Percentiles rank a stretch among this genome's conserved stretches.
phyloP scores from a whole-genome alignment of 2,329 filamentous ascomycete genomes.

The Colletotrichum chlorophyti region DNA sequence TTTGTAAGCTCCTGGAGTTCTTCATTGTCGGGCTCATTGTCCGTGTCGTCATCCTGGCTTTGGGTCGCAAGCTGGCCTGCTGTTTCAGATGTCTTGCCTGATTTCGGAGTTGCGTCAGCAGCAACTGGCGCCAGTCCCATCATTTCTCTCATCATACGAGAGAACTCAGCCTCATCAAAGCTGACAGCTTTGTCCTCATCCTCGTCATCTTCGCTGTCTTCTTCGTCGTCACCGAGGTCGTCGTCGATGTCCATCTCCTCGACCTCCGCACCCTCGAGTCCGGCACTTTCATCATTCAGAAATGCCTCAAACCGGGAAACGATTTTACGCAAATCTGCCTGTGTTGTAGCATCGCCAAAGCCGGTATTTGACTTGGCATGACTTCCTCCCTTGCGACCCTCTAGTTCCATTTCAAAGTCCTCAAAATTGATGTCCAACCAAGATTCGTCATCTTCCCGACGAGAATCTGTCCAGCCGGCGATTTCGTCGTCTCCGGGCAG shows the following conservation, averaged over 20 bases:
- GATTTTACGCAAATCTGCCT: slow-evolving; percentile 85
- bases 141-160: slow-evolving; percentile 89
- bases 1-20: slow-evolving; percentile 71
- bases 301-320: slow-evolving; percentile 94
- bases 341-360: slow-evolving; percentile 71
- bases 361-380: slow-evolving; percentile 39
- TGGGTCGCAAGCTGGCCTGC: not conserved
- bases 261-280: slow-evolving; percentile 77
- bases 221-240: slow-evolving; percentile 55
- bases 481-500: slow-evolving; percentile 82
- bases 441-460: slow-evolving; percentile 79
- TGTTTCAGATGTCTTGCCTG: slow-evolving; percentile 8
- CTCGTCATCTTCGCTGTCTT: slow-evolving; percentile 61
- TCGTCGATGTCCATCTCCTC: slow-evolving; percentile 72
- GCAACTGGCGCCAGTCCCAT: slow-evolving; percentile 67
- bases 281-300: slow-evolving; percentile 83
- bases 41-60: slow-evolving; percentile 38
- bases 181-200: slow-evolving; percentile 78
- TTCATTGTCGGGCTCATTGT: slow-evolving; percentile 55
- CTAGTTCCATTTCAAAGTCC: slow-evolving; percentile 85
- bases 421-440: slow-evolving; percentile 94
- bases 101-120: not conserved
- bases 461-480: slow-evolving; percentile 64
- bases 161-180: slow-evolving; percentile 86
- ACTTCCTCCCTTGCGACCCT: slow-evolving; percentile 40